phyloP scores from a whole-genome alignment of 108 stramenopile species.

The Asterionellopsis glacialis region DNA sequence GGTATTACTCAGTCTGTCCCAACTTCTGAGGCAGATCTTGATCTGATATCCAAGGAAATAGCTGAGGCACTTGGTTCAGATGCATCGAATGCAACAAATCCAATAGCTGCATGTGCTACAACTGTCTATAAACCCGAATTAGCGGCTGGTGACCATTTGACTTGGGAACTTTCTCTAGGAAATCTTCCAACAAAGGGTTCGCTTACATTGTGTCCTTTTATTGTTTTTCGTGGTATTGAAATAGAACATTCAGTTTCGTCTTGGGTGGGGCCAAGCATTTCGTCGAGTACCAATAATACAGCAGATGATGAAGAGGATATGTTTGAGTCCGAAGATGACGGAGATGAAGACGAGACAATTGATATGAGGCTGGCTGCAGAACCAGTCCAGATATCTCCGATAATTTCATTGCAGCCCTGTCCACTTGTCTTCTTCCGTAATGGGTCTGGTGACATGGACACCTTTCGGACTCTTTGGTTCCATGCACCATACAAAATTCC shows the following conservation, averaged over 20 bases:
- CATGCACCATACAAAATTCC: slow-evolving; percentile 37
- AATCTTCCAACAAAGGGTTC: slow-evolving; percentile 35
- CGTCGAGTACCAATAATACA: slow-evolving; percentile 12
- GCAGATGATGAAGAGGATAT: slow-evolving; percentile 27
- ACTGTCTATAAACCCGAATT: slow-evolving; percentile 50
- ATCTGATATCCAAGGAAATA: slow-evolving; percentile 20
- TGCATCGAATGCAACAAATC: slow-evolving; percentile 11
- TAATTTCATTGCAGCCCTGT: slow-evolving; percentile 66
- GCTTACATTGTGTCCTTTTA: slow-evolving; percentile 34
- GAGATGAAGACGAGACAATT: slow-evolving; percentile 30
- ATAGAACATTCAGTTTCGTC: slow-evolving; percentile 42
- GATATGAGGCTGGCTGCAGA: slow-evolving; percentile 50
- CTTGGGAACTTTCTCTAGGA: slow-evolving; percentile 55
- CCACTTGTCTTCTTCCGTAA: slow-evolving; percentile 71
- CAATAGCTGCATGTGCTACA: slow-evolving; percentile 24
- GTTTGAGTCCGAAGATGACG: slow-evolving; percentile 24
- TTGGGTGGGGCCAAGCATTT: too few relatives aligned
- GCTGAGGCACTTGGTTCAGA: slow-evolving; percentile 1
- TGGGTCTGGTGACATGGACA: slow-evolving; percentile 47
- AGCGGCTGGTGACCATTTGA: slow-evolving; percentile 57
- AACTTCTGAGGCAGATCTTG: slow-evolving; percentile 34
- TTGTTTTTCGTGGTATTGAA: slow-evolving; percentile 60
- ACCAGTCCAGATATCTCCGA: slow-evolving; percentile 45
- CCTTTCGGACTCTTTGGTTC: slow-evolving; percentile 71
- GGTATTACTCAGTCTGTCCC: slow-evolving; percentile 47